Conservation (phyloP, 2,329 filamentous ascomycete genomes). For the Zymoseptoria ardabiliae region DNA sequence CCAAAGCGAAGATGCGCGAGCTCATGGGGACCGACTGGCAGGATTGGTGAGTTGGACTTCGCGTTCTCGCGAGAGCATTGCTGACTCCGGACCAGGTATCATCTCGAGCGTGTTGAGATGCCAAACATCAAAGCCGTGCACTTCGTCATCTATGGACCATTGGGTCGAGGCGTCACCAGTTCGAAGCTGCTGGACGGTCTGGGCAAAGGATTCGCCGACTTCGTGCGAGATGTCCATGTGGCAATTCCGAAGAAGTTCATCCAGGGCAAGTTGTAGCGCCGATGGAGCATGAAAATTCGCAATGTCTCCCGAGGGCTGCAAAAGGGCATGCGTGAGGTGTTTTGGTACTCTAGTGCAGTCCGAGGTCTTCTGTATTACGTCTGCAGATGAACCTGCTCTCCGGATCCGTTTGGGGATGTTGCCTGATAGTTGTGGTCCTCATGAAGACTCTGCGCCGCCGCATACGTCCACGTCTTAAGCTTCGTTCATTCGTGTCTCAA, state of each 20-base stretch:
- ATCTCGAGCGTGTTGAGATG: constrained; percentile 34
- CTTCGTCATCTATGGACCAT: constrained; percentile 26
- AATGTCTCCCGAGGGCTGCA: too few species aligned
- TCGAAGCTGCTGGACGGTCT: constrained; percentile 19
- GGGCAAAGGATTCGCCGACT: constrained; percentile 21
- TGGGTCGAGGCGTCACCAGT: constrained; percentile 20
- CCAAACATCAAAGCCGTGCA: constrained; percentile 34
- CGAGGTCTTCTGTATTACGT: too few species aligned
- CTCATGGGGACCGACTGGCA: constrained; percentile 26
- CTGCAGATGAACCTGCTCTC: too few species aligned
- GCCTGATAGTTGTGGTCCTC: too few species aligned
- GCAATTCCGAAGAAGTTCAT: constrained; percentile 19
- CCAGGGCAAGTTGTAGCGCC: constrained; percentile 7
- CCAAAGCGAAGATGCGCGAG: constrained; percentile 18
- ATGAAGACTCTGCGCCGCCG: too few species aligned
- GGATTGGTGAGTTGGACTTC: constrained; percentile 8
- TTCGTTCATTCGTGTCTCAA: neutral
- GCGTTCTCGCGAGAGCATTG: neutral
- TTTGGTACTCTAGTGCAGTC: too few species aligned
- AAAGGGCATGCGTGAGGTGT: too few species aligned
- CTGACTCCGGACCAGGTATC: constrained; percentile 5
- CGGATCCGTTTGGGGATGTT: too few species aligned
- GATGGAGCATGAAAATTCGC: neutral
- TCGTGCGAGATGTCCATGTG: constrained; percentile 18
- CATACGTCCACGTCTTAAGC: too few species aligned